These are phyloP conservation scores for Tulasnella sp. DNA, from an alignment of 768 basidiomycete genomes.

Conservation along the genomic window DNA sequence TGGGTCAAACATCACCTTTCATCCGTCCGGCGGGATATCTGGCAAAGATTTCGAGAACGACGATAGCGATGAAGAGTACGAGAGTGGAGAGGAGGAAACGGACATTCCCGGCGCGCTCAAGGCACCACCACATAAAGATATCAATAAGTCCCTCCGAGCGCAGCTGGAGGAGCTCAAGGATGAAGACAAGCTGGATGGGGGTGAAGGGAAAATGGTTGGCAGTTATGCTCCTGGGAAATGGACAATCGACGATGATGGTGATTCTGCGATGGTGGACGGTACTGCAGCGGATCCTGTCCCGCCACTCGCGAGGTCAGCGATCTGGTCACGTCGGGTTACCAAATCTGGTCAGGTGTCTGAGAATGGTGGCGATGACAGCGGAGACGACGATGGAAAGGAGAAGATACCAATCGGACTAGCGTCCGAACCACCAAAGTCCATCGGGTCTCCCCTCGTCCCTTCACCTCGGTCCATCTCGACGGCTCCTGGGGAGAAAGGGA, in stretches of 20 bases:
- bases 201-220: slow-evolving; percentile 17
- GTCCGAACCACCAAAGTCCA: slow-evolving; percentile 11
- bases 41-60: slow-evolving; percentile 43
- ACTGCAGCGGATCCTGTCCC: background rate
- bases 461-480: slow-evolving; percentile 11
- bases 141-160: slow-evolving; percentile 33
- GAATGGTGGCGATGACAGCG: slow-evolving; percentile 27
- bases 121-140: slow-evolving; percentile 39
- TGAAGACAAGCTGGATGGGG: slow-evolving; percentile 23
- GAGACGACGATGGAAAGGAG: slow-evolving; percentile 22
- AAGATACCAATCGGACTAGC: slow-evolving; percentile 22
- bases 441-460: slow-evolving; percentile 19
- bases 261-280: slow-evolving; percentile 17
- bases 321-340: slow-evolving; percentile 2
- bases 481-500: background rate
- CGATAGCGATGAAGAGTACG: slow-evolving; percentile 50
- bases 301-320: slow-evolving; percentile 1
- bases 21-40: slow-evolving; percentile 42
- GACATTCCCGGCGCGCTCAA: slow-evolving; percentile 30
- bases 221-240: background rate
- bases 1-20: slow-evolving; percentile 56
- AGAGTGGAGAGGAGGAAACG: slow-evolving; percentile 41
- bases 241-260: slow-evolving; percentile 15
- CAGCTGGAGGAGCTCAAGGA: slow-evolving; percentile 21
- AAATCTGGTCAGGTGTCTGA: slow-evolving; percentile 13